phyloP scores from a whole-genome alignment of 306 rosid species.

The Purshia tridentata region DNA sequence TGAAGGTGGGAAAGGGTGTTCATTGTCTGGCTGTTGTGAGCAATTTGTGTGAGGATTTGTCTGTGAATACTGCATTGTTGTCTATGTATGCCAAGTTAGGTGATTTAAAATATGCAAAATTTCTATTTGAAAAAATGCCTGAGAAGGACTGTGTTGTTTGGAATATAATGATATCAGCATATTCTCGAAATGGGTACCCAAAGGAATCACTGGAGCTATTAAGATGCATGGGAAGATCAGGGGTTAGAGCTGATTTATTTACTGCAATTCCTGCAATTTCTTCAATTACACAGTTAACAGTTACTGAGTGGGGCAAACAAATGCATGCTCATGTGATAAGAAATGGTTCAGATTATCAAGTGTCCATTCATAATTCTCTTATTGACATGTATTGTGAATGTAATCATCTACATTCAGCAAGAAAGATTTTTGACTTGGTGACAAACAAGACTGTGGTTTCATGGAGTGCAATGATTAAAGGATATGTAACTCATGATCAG shows the following conservation, averaged over 20 bases:
- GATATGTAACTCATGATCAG: slow-evolving; percentile 47
- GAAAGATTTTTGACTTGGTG: slow-evolving; percentile 42
- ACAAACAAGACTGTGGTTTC: slow-evolving; percentile 53
- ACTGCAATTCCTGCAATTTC: slow-evolving; percentile 70
- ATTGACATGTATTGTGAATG: slow-evolving; percentile 67
- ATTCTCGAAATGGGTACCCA: slow-evolving; percentile 36
- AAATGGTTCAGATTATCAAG: slow-evolving; percentile 63
- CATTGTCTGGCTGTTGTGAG: slow-evolving; percentile 51
- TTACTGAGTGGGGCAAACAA: slow-evolving; percentile 54
- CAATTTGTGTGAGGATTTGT: slow-evolving; percentile 42
- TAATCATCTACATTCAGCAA: slow-evolving; percentile 32
- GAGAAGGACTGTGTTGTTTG: slow-evolving; percentile 69
- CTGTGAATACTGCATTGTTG: slow-evolving; percentile 62
- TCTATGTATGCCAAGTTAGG: slow-evolving; percentile 67
- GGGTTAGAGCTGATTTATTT: slow-evolving; percentile 64
- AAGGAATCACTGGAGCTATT: slow-evolving; percentile 49
- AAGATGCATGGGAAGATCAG: slow-evolving; percentile 49
- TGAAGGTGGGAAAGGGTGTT: slow-evolving; percentile 43
- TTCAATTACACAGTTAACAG: slow-evolving; percentile 45
- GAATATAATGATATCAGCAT: slow-evolving; percentile 68
- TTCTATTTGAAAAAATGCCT: slow-evolving; percentile 61
- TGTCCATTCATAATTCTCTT: slow-evolving; percentile 62
- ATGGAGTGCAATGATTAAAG: slow-evolving; percentile 79
- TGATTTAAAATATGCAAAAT: slow-evolving; percentile 40
- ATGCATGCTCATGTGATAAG: slow-evolving; percentile 66